These are phyloP conservation scores for Oryza australiensis DNA, from an alignment of 176 grass and related monocot species.

Conservation along the genomic window DNA sequence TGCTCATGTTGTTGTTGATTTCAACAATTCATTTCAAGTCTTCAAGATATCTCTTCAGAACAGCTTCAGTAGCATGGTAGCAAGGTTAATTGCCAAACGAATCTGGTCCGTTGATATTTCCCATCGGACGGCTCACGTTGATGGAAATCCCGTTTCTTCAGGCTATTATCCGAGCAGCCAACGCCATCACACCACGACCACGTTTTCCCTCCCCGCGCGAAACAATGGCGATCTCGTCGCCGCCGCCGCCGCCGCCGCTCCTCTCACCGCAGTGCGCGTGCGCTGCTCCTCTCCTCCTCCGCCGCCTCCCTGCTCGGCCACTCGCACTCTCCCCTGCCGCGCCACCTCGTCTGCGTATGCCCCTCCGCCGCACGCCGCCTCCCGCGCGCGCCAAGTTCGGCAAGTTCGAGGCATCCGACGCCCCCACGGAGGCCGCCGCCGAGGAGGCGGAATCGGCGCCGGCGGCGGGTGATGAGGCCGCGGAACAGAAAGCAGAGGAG, in stretches of 20 bases:
- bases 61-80: neutral
- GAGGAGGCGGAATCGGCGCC: neutral
- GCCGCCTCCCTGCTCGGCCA: neutral
- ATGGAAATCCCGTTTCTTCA: neutral
- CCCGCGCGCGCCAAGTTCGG: constrained; percentile 63
- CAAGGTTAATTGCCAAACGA: neutral
- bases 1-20: neutral
- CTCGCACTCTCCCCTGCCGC: neutral
- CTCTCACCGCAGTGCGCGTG: constrained; percentile 35
- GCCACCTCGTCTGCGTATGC: neutral
- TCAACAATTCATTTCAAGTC: neutral
- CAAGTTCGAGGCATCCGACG: constrained; percentile 72
- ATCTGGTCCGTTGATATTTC: neutral
- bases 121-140: constrained; percentile 9
- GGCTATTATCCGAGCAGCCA: constrained; percentile 28
- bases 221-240: constrained; percentile 46
- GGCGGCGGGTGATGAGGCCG: neutral
- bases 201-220: constrained; percentile 20
- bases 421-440: constrained; percentile 32
- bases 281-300: neutral
- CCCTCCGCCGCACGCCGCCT: constrained; percentile 7
- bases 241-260: constrained; percentile 8
- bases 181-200: constrained; percentile 5
- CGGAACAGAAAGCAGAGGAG: constrained; percentile 23
- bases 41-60: too few relatives aligned